Evolutionary conservation across 345 rosid species (phyloP).

Genomic region (Hirschfeldia incana): DNA sequence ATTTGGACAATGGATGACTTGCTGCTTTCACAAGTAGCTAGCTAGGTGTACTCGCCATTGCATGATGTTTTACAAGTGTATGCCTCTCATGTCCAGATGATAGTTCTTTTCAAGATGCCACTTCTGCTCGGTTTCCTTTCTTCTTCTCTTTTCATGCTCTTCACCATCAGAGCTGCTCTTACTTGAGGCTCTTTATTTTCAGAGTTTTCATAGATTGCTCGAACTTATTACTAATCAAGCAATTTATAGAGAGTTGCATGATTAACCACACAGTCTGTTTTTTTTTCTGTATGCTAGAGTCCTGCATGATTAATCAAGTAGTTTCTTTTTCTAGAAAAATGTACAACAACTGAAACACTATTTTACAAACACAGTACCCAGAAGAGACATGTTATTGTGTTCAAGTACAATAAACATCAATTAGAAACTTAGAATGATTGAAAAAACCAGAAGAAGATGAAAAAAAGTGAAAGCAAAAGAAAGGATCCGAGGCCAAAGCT

Average conservation of each 20-base stretch:
- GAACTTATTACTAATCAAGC: neutral
- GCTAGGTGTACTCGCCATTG: too few relatives aligned
- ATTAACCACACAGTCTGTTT: neutral
- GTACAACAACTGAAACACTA: neutral
- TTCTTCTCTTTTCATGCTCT: slow-evolving; percentile 58
- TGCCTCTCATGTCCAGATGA: slow-evolving; percentile 47
- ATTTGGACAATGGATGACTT: too few relatives aligned
- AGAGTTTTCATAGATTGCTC: neutral
- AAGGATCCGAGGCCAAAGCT: slow-evolving; percentile 40
- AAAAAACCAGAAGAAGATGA: slow-evolving; percentile 34
- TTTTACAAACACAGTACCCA: neutral
- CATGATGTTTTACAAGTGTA: neutral
- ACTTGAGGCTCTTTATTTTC: slow-evolving; percentile 38
- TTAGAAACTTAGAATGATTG: slow-evolving; percentile 14
- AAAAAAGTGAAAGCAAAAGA: slow-evolving; percentile 35
- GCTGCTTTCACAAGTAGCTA: too few relatives aligned
- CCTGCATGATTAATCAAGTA: neutral
- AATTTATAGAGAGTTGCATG: neutral
- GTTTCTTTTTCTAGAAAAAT: neutral
- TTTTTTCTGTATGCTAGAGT: neutral
- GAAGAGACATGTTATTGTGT: neutral
- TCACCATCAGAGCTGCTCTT: slow-evolving; percentile 92
- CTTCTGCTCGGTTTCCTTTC: slow-evolving; percentile 65
- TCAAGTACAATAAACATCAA: neutral
- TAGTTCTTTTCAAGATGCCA: slow-evolving; percentile 61